These are phyloP conservation scores for Urostyla sp. DNA, from an alignment of 73 alveolate genomes.

Conservation along the genomic window DNA sequence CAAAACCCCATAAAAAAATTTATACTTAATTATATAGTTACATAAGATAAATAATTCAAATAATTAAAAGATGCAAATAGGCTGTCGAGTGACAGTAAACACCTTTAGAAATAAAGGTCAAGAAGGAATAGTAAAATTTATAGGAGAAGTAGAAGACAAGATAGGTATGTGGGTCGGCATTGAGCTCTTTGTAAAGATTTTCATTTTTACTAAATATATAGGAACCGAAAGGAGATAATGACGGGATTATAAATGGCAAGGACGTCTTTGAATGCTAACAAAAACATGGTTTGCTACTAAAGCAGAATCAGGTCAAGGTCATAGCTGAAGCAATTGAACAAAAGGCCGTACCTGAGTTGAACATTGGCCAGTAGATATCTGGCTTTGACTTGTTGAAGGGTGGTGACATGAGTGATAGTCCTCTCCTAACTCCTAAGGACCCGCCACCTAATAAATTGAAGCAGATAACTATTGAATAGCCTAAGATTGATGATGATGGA, in stretches of 20 bases:
- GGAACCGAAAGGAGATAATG: slow-evolving; percentile 60
- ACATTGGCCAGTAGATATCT: background rate
- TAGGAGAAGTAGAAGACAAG: slow-evolving; percentile 51
- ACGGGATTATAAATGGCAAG: slow-evolving; percentile 37
- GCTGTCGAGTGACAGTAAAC: slow-evolving; percentile 20
- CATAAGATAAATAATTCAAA: no score
- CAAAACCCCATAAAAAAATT: no score
- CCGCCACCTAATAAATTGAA: slow-evolving; percentile 6
- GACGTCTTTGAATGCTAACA: slow-evolving; percentile 50
- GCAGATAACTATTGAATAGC: background rate
- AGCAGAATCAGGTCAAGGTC: slow-evolving; percentile 56
- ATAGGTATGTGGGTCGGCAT: slow-evolving; percentile 63
- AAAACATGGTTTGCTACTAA: slow-evolving; percentile 57
- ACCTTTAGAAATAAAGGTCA: slow-evolving; percentile 43
- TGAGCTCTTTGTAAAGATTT: slow-evolving; percentile 51
- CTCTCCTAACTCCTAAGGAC: slow-evolving; percentile 33
- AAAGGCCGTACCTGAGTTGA: background rate
- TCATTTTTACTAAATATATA: background rate
- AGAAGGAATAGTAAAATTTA: slow-evolving; percentile 56
- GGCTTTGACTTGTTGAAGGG: background rate
- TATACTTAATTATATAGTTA: no score
- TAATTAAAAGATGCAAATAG: slow-evolving; percentile 29
- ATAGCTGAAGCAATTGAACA: slow-evolving; percentile 3
- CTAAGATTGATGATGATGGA: background rate
- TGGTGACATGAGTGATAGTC: slow-evolving; percentile 28